Evolutionary conservation across 768 basidiomycete genomes (phyloP).

Genomic region (Lentinula lateritia): DNA sequence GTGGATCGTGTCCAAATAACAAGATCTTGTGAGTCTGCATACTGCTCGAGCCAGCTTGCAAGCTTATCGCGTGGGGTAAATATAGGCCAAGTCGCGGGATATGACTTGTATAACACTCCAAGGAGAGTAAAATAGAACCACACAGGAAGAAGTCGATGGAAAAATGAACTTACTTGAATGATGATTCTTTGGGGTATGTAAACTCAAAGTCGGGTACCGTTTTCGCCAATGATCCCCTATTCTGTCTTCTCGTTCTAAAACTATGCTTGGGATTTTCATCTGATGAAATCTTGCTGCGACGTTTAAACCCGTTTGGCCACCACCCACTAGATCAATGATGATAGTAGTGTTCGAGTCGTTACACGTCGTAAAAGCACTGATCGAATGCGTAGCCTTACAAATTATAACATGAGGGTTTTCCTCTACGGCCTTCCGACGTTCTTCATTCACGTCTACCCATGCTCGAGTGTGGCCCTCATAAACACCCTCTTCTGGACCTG

Average conservation of each 20-base stretch:
- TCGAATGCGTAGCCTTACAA: slow-evolving; percentile 17
- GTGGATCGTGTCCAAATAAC: slow-evolving; percentile 35
- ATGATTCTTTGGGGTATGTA: slow-evolving; percentile 32
- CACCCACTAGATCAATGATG: slow-evolving; percentile 21
- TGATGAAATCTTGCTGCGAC: slow-evolving; percentile 42
- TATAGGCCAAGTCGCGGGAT: slow-evolving; percentile 27
- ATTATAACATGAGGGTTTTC: slow-evolving; percentile 32
- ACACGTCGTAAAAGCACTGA: neutral
- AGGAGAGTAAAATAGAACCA: neutral
- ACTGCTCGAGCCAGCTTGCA: slow-evolving; percentile 40
- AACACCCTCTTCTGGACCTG: slow-evolving; percentile 20
- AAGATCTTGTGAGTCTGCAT: slow-evolving; percentile 33
- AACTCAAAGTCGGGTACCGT: slow-evolving; percentile 51
- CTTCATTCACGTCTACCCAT: slow-evolving; percentile 28
- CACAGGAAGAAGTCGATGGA: neutral
- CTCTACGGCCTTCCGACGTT: slow-evolving; percentile 31
- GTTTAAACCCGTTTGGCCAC: slow-evolving; percentile 28
- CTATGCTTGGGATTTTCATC: slow-evolving; percentile 46
- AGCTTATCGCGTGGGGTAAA: slow-evolving; percentile 36
- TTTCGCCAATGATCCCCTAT: slow-evolving; percentile 61
- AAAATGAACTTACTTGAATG: slow-evolving; percentile 14
- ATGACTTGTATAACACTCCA: slow-evolving; percentile 32
- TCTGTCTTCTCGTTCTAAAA: slow-evolving; percentile 51
- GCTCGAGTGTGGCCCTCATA: slow-evolving; percentile 31
- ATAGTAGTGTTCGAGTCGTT: neutral